Evolutionary conservation across 306 rosid species (phyloP), one percentile per base, ranked within the genome.

Genomic region (Castanea sativa): DNA sequence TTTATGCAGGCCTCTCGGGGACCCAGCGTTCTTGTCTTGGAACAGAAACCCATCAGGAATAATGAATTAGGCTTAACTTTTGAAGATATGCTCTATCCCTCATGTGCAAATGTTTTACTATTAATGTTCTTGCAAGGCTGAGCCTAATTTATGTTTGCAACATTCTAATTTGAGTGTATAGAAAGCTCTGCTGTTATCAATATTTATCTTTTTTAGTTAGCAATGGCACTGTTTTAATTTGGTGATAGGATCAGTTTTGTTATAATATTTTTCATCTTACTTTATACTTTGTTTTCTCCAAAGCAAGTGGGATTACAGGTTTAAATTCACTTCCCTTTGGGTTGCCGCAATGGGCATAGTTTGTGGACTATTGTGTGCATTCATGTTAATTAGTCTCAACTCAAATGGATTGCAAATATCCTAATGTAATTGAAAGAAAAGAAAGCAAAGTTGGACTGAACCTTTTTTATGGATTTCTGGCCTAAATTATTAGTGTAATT

Each of bases 11-110:
- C 92, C 97, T 55, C 94, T 92, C 74, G 97, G 94, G 45, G 98
- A 94, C 84, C 93, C 96, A 65, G 84, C 96, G 33, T 94, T 87
- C 88, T 85, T 92, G 87, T 90, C 97, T 63, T 94, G 98, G 98
- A 92, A 94, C 88, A 90, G 57, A 83, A 71, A 78, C 76, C 82
- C 88, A 25, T 49, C 53, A 49, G 83, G 81, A 80, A 58, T 51
- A 29, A n/a, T 38, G 16, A 81, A 59, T 38, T 86, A 77, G 53
- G 0, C 14, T 49, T 49, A 81, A 78, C 43, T 65, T 71, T 71
- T 75, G 67, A 51, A 68, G 65, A 23, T 21, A n/a, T 68, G 52
- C 25, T 23, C 51, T 9, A 14, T 32, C 51, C 1, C 72, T 30
- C 20, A 14, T 67, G 21, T 21, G 38, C 32, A 27, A 68, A 27